Conservation (phyloP, 345 rosid species). For the Erucastrum elatum region DNA sequence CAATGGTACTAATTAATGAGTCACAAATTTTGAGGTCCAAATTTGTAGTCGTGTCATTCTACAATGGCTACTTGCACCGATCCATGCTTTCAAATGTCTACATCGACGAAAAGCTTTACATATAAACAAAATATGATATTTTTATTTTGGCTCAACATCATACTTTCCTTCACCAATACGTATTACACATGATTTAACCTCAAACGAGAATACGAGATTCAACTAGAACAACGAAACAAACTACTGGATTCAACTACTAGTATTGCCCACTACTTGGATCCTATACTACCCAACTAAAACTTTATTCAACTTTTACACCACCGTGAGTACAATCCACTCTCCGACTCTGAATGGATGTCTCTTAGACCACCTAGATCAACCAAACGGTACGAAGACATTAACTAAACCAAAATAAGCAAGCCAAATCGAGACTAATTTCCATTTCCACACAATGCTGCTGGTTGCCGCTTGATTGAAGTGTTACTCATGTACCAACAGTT, state of each 20-base stretch:
- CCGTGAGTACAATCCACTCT: not conserved
- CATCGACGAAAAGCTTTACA: not conserved
- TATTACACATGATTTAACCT: not conserved
- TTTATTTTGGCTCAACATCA: no score
- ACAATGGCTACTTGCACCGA: not conserved
- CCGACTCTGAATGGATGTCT: not conserved
- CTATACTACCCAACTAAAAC: not conserved
- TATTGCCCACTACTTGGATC: not conserved
- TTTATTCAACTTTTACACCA: not conserved
- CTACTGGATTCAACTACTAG: not conserved
- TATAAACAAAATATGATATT: not conserved
- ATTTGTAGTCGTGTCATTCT: not conserved
- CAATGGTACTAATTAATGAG: not conserved
- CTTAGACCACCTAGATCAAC: not conserved
- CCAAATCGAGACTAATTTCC: not conserved
- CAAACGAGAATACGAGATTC: not conserved
- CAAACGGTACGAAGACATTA: not conserved
- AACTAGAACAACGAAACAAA: not conserved
- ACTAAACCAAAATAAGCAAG: not conserved
- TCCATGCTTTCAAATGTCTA: not conserved
- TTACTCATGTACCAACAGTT: not conserved
- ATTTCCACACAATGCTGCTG: not conserved
- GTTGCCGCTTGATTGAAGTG: not conserved
- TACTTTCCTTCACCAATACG: not conserved
- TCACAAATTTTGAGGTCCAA: not conserved